Evolutionary conservation across 805 yeast species (phyloP), one percentile per base, ranked within the genome.

Genomic region (Diddensiella caesifluorescens): DNA sequence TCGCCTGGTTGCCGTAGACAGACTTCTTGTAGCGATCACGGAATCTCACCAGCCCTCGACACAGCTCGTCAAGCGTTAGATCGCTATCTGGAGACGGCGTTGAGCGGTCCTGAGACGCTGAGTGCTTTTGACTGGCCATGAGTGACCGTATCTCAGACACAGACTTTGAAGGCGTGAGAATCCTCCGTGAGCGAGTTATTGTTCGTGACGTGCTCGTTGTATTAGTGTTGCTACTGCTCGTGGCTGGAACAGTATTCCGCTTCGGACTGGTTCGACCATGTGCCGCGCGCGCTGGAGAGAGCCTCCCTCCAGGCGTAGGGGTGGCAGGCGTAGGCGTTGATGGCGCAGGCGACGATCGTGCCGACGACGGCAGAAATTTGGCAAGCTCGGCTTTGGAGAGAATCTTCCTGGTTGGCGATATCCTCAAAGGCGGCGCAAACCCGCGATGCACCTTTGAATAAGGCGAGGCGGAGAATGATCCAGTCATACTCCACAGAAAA

Each of bases 301-400:
- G n/a, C 10, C 39, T 27, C 12, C 32, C 27, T 18, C 21, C 19
- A 27, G 33, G n/a, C 15, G 15, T 22, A 15, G 23, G 32, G 25
- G n/a, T 22, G 18, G 28, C 39, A 10, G 40, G 13, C 23, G 23
- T 18, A 3, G 40, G 16, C 15, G 32, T 9, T 5, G 45, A n/a
- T 3, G 31, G 40, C 22, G 35, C 22, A 16, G 34, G 39, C 6
- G 40, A 27, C 22, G 27, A 10, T 10, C 16, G 19, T 22, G 31
- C 23, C 13, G 20, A 38, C n/a, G 18, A 35, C n/a, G 48, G 50
- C 18, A 39, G 25, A 22, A 48, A 42, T 37, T 39, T 47, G 20
- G 53, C 42, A 21, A 52, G 32, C 23, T 52, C 55, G 7, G 48
- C 44, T 34, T 48, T 49, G 21, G 49, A 41, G 7, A 52, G 44